Evolutionary conservation across 2,329 filamentous ascomycete species (phyloP), one percentile per base, ranked within the genome.

Genomic region (Neofusicoccum ribis): DNA sequence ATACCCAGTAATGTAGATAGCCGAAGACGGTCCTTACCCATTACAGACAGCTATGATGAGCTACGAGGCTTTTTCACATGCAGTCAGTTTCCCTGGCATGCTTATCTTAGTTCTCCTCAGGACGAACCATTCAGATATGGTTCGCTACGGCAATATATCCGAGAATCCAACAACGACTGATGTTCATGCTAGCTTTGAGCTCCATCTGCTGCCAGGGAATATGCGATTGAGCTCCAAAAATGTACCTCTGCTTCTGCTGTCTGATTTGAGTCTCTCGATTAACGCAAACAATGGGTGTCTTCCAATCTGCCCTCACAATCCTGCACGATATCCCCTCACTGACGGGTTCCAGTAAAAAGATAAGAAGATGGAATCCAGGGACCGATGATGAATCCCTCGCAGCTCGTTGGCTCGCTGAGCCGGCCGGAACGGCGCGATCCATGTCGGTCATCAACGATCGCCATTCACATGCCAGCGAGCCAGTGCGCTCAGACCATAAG

Each of bases 1-100:
- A 60, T 60, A 60, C 56, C 56, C 56, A 34, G 54, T 58, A 44
- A 60, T 49, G 56, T 47, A 60, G 56, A 60, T 47, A 46, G 56
- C 56, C 56, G 14, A 60, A 17, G 27, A 37, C 56, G 36, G 56
- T 39, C 43, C 56, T 60, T 47, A 60, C 56, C 34, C n/a, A n/a
- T 60, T 23, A 3, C n/a, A 23, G 56, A 37, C 41, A 39, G 56
- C 54, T 46, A 36, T 46, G 54, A 59, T 20, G 54, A 59, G 54
- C 15, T 46, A 46, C 39, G 39, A 36, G 15, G 5, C 51, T 31
- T 39, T 58, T 44, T 58, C 52, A 58, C 39, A 60, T 47, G 56
- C 56, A 60, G 17, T n/a, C 23, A 37, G 31, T 8, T 31, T 37
- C 41, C n/a, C 52, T 41, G 36, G 51, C 51, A 41, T 54, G 51